Conservation (phyloP, 495 filamentous ascomycete species). For the Xylaria curta region DNA sequence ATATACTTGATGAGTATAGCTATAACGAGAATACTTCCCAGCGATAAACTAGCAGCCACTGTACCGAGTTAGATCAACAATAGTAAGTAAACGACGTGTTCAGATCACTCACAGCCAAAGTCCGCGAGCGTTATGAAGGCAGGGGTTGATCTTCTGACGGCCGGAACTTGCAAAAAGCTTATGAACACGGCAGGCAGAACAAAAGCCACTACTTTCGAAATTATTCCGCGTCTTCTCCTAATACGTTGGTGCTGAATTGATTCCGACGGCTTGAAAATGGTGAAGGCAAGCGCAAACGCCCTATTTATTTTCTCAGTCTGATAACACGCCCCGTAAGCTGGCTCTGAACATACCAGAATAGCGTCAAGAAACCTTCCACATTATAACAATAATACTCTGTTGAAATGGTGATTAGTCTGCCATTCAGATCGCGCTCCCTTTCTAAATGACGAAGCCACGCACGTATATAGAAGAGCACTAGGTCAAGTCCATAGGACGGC, state of each 20-base stretch:
- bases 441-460: not conserved
- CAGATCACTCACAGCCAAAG: conserved; percentile 45
- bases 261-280: conserved; percentile 43
- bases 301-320: conserved; percentile 31
- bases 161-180: conserved; percentile 42
- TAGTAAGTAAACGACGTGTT: not conserved
- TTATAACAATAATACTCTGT: conserved; percentile 54
- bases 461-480: conserved; percentile 57
- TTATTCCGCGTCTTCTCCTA: conserved; percentile 37
- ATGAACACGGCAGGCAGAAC: conserved; percentile 47
- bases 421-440: too few relatives aligned
- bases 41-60: conserved; percentile 51
- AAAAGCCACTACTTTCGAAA: conserved; percentile 46
- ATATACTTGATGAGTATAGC: conserved; percentile 55
- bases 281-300: conserved; percentile 48
- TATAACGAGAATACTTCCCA: conserved; percentile 49
- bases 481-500: conserved; percentile 48
- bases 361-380: conserved; percentile 52
- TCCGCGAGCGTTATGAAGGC: conserved; percentile 51
- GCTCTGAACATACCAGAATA: conserved; percentile 47
- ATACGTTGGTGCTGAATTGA: conserved; percentile 26
- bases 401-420: not conserved
- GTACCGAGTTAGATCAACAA: conserved; percentile 4
- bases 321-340: not conserved
- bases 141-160: conserved; percentile 36